Base-by-base conservation (phyloP, 345 rosid species). In the Linum usitatissimum region DNA sequence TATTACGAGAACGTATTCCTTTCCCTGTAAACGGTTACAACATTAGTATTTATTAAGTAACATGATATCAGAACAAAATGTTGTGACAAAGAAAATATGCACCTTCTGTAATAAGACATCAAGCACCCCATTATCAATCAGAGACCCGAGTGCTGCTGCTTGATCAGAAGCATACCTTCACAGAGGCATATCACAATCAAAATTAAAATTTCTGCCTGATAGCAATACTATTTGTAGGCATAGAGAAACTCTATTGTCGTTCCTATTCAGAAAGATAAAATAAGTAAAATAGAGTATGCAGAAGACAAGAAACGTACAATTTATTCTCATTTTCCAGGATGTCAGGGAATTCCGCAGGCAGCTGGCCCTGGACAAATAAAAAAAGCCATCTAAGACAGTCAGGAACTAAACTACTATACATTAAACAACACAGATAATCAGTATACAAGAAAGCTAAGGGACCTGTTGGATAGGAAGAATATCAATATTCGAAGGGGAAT, bases 51-150 rank as follows among this genome's bases (percentile, higher is more conserved):
- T n/a, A n/a, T 10, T 38, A 12, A 20, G 4, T 57, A 12, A 45
- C 45, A 40, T 17, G 18, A 23, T n/a, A n/a, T 38, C 40, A 23
- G 64, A 15, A 53, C 10, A 36, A 61, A 59, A 21, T 57, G 3
- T 54, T n/a, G 20, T 28, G 65, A 5, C 34, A 55, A 51, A 56
- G 48, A 38, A 59, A 10, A 8, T 20, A n/a, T n/a, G 18, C 55
- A 84, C 89, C 84, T 84, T 79, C 14, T 78, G 66, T 64, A 81
- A 61, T 60, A 81, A 70, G 20, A 63, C 42, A 66, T 81, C 83
- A 45, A 81, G 83, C 51, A 77, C 66, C 61, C 81, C 71, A 64
- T 75, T 49, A 20, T 73, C 76, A 80, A 81, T 59, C 59, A 81
- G 66, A 55, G 84, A 79, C 56, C 71, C 71, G 17, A 83, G 67